phyloP scores from a whole-genome alignment of 768 basidiomycete species.

The Neoboletus magnificus region DNA sequence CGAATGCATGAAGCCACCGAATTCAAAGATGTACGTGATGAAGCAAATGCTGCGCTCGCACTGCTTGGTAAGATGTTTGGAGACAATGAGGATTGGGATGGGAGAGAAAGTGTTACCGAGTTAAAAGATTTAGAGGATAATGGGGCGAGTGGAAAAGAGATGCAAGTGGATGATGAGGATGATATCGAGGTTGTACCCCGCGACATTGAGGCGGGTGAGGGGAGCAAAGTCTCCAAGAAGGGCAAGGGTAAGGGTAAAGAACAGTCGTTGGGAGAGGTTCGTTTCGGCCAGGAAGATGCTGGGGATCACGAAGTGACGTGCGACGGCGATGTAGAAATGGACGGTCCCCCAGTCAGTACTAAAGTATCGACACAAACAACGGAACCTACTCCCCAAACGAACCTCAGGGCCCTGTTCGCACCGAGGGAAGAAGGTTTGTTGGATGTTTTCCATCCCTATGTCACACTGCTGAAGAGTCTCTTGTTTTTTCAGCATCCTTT shows the following conservation, averaged over 20 bases:
- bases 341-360: background rate
- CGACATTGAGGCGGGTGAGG: background rate
- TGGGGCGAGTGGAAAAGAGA: background rate
- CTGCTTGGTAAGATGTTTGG: constrained; percentile 56
- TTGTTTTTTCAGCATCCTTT: constrained; percentile 49
- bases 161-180: constrained; percentile 25
- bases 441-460: background rate
- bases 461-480: background rate
- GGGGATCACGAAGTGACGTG: constrained; percentile 1
- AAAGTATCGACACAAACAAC: background rate
- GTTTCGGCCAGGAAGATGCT: background rate
- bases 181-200: constrained; percentile 18
- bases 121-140: constrained; percentile 38
- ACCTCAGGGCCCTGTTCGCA: constrained; percentile 72
- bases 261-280: constrained; percentile 2
- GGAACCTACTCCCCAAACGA: constrained; percentile 21
- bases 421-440: constrained; percentile 61
- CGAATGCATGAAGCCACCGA: background rate
- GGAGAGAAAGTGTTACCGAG: constrained; percentile 56
- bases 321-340: constrained; percentile 14
- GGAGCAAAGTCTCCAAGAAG: background rate
- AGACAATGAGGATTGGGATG: constrained; percentile 54
- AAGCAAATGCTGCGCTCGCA: constrained; percentile 15
- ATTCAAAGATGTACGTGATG: constrained; percentile 7
- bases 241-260: constrained; percentile 26